These are phyloP conservation scores for Fulvia fulva DNA, from an alignment of 2,329 filamentous ascomycete species.

Conservation along the genomic window DNA sequence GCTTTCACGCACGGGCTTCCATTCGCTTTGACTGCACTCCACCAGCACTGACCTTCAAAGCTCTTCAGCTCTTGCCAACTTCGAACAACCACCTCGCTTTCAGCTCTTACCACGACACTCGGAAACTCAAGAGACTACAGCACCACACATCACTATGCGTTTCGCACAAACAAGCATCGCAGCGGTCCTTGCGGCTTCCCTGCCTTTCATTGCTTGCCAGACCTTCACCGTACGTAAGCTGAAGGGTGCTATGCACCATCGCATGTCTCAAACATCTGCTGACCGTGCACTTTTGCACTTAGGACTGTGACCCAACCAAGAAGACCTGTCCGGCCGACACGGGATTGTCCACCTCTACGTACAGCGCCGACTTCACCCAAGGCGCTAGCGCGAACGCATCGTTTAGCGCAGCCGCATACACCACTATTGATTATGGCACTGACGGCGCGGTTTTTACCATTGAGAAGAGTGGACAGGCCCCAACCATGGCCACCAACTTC, in stretches of 20 bases:
- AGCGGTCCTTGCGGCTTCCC: constrained; percentile 35
- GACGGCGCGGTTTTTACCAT: constrained; percentile 69
- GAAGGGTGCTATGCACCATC: neutral
- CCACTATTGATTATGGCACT: constrained; percentile 56
- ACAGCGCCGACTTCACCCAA: constrained; percentile 48
- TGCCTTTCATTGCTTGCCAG: constrained; percentile 60
- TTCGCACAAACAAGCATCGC: constrained; percentile 24
- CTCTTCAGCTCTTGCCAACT: neutral
- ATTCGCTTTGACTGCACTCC: neutral
- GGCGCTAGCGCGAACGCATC: constrained; percentile 59
- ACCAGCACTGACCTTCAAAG: neutral
- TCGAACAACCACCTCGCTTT: neutral
- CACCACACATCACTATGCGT: constrained; percentile 28
- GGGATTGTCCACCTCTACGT: constrained; percentile 60
- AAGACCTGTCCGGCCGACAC: constrained; percentile 65
- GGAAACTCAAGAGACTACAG: neutral
- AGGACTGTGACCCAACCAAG: constrained; percentile 70
- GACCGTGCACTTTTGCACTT: neutral
- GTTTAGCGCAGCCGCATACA: constrained; percentile 60
- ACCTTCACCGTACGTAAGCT: constrained; percentile 53
- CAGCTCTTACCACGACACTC: neutral
- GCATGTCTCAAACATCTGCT: too few species aligned
- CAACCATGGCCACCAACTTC: constrained; percentile 58
- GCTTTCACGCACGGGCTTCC: neutral
- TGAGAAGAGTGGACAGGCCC: constrained; percentile 65